phyloP scores from a whole-genome alignment of 352 stramenopile species.

The Salisapilia sapeloensis region DNA sequence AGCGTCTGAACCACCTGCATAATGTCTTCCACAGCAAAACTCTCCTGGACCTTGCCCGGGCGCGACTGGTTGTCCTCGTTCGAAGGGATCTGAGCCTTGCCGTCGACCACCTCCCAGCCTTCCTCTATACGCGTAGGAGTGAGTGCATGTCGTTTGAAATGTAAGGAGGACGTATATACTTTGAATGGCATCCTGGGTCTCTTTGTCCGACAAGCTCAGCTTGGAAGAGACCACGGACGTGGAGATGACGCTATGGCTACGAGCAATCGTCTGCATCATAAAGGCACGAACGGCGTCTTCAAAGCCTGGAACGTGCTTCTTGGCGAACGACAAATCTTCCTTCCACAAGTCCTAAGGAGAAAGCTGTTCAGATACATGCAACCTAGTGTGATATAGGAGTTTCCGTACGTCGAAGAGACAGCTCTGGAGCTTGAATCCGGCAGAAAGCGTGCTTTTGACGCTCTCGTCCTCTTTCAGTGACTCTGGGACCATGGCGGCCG shows the following conservation, averaged over 20 bases:
- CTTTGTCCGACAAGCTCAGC: slow-evolving; percentile 50
- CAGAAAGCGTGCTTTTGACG: slow-evolving; percentile 29
- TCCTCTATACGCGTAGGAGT: slow-evolving; percentile 18
- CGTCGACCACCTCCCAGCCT: slow-evolving; percentile 44
- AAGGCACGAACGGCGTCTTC: slow-evolving; percentile 56
- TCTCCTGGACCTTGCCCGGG: slow-evolving; percentile 77
- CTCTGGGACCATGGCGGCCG: slow-evolving; percentile 48
- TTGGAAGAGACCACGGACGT: slow-evolving; percentile 37
- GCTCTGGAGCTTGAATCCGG: slow-evolving; percentile 59
- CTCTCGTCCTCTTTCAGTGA: slow-evolving; percentile 32
- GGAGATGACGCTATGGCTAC: slow-evolving; percentile 55
- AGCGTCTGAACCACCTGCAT: slow-evolving; percentile 77
- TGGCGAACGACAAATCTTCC: slow-evolving; percentile 32
- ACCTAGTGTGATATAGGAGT: slow-evolving; percentile 1
- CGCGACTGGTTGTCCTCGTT: slow-evolving; percentile 80
- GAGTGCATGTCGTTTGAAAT: slow-evolving; percentile 4
- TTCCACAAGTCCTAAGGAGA: slow-evolving; percentile 50
- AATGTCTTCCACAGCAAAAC: slow-evolving; percentile 73
- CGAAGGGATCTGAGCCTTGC: slow-evolving; percentile 30
- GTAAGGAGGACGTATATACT: slow-evolving; percentile 11
- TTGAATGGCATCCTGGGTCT: slow-evolving; percentile 30
- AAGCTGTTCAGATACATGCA: neutral
- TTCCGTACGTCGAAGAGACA: slow-evolving; percentile 33
- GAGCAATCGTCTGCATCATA: slow-evolving; percentile 48
- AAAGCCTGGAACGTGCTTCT: slow-evolving; percentile 48